phyloP scores from a whole-genome alignment of 805 yeast genomes.

The Yarrowia keelungensis region DNA sequence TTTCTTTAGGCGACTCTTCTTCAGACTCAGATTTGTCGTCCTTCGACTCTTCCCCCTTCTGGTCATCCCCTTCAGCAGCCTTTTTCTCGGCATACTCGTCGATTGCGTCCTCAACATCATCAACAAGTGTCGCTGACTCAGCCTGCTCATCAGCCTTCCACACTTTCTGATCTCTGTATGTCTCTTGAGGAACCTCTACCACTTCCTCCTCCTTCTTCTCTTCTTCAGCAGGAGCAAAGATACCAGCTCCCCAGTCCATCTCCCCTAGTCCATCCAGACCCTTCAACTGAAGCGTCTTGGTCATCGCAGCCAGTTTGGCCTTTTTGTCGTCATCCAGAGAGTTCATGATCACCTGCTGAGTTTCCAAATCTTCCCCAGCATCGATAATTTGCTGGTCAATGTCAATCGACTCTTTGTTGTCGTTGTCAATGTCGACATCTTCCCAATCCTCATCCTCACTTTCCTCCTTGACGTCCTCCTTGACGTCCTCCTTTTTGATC shows the following conservation, averaged over 20 bases:
- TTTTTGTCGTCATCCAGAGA: slow-evolving; percentile 15
- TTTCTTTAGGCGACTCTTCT: not conserved
- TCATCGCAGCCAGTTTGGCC: not conserved
- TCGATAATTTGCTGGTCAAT: slow-evolving; percentile 2
- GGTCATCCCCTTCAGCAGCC: not conserved
- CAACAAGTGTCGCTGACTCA: not conserved
- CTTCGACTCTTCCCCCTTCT: not conserved
- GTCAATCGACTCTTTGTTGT: slow-evolving; percentile 41
- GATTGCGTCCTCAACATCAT: not conserved
- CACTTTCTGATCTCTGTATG: slow-evolving; percentile 18
- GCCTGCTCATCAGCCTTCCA: not conserved
- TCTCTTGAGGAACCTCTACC: not conserved
- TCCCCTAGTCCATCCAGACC: not conserved
- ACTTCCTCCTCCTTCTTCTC: not conserved
- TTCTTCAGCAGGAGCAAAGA: not conserved
- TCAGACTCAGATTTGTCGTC: not conserved
- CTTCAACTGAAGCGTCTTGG: not conserved
- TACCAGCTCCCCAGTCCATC: slow-evolving; percentile 32
- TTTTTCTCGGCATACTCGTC: not conserved
- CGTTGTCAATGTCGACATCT: slow-evolving; percentile 60
- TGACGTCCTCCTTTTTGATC: not conserved
- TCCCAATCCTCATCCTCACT: slow-evolving; percentile 60
- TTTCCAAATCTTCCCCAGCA: slow-evolving; percentile 9
- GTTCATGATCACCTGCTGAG: slow-evolving; percentile 1
- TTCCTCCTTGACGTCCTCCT: slow-evolving; percentile 38